These are phyloP conservation scores for Avicennia marina DNA, from an alignment of 257 asterid species.

Conservation along the genomic window DNA sequence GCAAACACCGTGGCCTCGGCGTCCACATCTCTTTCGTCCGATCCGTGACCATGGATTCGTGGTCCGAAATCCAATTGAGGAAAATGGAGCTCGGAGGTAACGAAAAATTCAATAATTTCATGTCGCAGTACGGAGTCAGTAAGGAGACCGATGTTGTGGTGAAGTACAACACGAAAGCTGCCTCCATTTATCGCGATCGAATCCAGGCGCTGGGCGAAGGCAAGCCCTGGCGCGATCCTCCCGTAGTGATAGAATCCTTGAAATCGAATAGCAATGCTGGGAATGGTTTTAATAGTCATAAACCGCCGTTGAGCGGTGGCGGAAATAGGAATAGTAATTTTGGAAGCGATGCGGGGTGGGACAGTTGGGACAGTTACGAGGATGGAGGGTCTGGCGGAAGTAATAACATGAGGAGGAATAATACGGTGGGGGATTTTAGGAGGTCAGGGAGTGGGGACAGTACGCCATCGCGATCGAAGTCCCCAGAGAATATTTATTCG, in stretches of 20 bases:
- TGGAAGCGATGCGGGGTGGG: conserved; percentile 69
- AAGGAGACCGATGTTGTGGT: conserved; percentile 73
- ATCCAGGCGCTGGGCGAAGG: conserved; percentile 90
- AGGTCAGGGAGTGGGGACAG: conserved; percentile 47
- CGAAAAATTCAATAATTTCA: conserved; percentile 55
- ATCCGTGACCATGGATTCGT: conserved; percentile 93
- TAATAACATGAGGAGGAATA: conserved; percentile 61
- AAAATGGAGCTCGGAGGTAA: conserved; percentile 94
- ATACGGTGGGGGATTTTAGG: conserved; percentile 75
- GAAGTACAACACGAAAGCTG: conserved; percentile 78
- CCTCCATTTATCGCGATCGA: conserved; percentile 71
- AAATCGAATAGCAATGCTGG: conserved; percentile 12
- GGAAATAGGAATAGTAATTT: conserved; percentile 7
- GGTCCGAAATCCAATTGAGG: conserved; percentile 93
- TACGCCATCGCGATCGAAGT: conserved; percentile 59
- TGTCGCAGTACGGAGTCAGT: conserved; percentile 55
- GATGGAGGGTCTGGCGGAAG: conserved; percentile 39
- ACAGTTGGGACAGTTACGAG: conserved; percentile 75
- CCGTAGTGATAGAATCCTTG: conserved; percentile 56
- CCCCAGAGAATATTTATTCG: conserved; percentile 59
- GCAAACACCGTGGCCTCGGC: conserved; percentile 83
- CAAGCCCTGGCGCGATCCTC: conserved; percentile 85
- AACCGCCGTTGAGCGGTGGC: conserved; percentile 57
- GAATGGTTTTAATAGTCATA: conserved; percentile 22
- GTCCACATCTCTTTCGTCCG: conserved; percentile 86